These are phyloP conservation scores for Trichoderma atrobrunneum DNA, from an alignment of 2,329 filamentous ascomycete genomes.

Conservation along the genomic window DNA sequence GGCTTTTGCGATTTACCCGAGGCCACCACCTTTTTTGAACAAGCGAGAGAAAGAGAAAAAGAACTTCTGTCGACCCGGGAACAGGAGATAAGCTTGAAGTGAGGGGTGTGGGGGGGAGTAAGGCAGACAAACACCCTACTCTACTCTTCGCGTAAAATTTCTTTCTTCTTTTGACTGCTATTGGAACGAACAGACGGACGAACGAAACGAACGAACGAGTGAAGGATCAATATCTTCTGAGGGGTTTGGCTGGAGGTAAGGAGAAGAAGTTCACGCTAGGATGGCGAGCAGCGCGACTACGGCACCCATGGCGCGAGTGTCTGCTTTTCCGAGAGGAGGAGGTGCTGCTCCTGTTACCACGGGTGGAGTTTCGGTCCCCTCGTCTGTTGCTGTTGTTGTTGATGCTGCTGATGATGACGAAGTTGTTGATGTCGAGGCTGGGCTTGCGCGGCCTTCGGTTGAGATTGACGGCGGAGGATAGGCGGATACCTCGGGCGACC, in stretches of 20 bases:
- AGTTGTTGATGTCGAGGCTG: background rate
- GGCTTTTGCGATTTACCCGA: background rate
- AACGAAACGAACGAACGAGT: background rate
- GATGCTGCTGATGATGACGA: background rate
- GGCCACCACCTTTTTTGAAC: background rate
- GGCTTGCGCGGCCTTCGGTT: background rate
- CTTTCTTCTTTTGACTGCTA: background rate
- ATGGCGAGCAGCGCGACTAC: background rate
- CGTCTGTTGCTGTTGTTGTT: background rate
- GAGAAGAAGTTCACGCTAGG: background rate
- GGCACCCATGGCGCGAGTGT: background rate
- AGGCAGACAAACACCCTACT: background rate
- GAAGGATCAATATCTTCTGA: background rate
- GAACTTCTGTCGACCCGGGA: background rate
- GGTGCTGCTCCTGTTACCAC: slow-evolving; percentile 11
- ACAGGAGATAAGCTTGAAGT: background rate
- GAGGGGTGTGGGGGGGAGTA: background rate
- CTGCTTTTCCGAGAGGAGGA: background rate
- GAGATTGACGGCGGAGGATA: slow-evolving; percentile 1
- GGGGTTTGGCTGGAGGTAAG: background rate
- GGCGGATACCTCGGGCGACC: background rate
- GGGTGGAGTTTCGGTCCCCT: background rate
- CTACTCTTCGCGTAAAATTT: background rate
- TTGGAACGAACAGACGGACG: background rate
- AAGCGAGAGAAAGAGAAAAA: background rate